Evolutionary conservation across 495 filamentous ascomycete genomes (phyloP), one percentile per base, ranked within the genome.

Genomic region (Hypoxylon subgilvum): DNA sequence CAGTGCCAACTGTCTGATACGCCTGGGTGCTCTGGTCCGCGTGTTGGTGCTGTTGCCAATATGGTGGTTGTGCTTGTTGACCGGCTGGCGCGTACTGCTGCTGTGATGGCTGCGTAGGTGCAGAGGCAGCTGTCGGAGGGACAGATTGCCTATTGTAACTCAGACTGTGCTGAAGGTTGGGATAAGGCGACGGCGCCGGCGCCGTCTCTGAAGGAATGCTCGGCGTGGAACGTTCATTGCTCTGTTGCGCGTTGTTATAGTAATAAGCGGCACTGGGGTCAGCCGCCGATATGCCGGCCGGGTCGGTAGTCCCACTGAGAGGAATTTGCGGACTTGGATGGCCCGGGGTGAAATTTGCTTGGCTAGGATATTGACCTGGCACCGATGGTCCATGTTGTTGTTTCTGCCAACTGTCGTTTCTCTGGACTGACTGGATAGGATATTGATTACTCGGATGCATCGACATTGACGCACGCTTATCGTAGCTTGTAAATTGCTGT

Each of bases 251-350:
- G 14, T 57, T 66, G 41, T 74, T 74, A 62, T 81, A 83, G 50
- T 82, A 84, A 43, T 76, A 82, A 2, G 75, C 69, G 5, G 76
- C 75, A 50, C 63, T 77, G 5, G 79, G 71, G 27, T 82, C 81
- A 2, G 67, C 59, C 2, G 72, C 69, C 4, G 77, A 71, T 4
- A 73, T 68, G 17, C 61, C 52, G n/a, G 40, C 45, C 35, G 70
- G 28, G 51, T 72, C 69, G 32, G 64, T 45, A 19, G 59, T 53
- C 44, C 61, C 47, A 53, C 69, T 71, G 56, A 62, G 44, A 38
- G 67, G 67, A 30, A 69, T 54, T 38, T 74, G 78, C 9, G 69
- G 50, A 4, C 68, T 64, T 9, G 66, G 52, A 38, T 72, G 61
- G 12, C 30, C 67, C 1, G 65, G 52, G 14, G 63, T 43, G 27